These are phyloP conservation scores for Fremontodendron californicum DNA, from an alignment of 345 rosid genomes.

Conservation along the genomic window DNA sequence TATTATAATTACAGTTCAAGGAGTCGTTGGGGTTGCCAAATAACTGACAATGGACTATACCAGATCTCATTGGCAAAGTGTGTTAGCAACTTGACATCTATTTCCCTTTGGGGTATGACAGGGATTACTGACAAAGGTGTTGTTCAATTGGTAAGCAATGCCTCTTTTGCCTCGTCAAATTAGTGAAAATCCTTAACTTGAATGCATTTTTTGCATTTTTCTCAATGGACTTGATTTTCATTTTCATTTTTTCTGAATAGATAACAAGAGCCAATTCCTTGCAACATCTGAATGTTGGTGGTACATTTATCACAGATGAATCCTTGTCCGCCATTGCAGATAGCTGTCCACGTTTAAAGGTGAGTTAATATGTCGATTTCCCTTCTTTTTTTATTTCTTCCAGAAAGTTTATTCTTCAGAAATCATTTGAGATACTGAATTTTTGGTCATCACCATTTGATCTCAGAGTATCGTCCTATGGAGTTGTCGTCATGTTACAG, in stretches of 20 bases:
- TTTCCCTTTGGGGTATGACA: constrained; percentile 87
- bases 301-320: constrained; percentile 86
- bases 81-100: constrained; percentile 57
- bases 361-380: constrained; percentile 6
- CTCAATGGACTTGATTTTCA: background rate
- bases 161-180: background rate
- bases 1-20: constrained; percentile 50
- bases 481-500: constrained; percentile 92
- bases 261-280: constrained; percentile 64
- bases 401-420: background rate
- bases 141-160: constrained; percentile 59
- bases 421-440: background rate
- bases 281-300: constrained; percentile 80
- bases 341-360: constrained; percentile 75
- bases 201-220: background rate
- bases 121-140: constrained; percentile 91
- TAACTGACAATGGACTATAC: constrained; percentile 72
- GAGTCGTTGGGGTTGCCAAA: constrained; percentile 91
- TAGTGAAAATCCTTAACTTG: background rate
- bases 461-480: constrained; percentile 66
- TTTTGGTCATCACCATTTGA: background rate
- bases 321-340: constrained; percentile 71
- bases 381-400: background rate
- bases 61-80: constrained; percentile 68
- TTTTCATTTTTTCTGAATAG: constrained; percentile 38